Base-by-base conservation (phyloP, 108 stramenopile species). In the Parietichytrium sp. region DNA sequence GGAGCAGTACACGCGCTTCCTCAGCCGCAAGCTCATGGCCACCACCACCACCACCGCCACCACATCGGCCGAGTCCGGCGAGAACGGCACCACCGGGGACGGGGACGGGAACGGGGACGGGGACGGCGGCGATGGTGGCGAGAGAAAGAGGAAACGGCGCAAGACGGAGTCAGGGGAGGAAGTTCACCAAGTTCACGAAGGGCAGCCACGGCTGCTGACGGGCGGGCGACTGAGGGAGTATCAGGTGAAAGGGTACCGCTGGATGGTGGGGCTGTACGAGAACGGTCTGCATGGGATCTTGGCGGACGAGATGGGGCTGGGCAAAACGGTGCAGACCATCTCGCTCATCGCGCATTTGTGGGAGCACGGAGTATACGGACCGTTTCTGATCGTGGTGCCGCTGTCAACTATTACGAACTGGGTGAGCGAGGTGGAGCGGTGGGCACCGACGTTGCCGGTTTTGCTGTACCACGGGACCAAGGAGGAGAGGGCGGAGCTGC, bases 341-440 rank as follows among this genome's bases (percentile, higher is more conserved):
- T 90, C 94, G 4, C 82, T 97, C 52, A 88, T 99, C 48, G 97
- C 95, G 7, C 94, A 96, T 83, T 90, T 99, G 30, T 89, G 92
- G 4, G 93, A 92, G 49, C 20, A 48, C 26, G 78, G 78, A 15
- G 78, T 27, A 13, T 47, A 50, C 42, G 97, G 97, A 15, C 97
- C 97, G 8, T 96, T 93, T 83, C 86, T 98, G 23, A 89, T 99
- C 38, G 94, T 95, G 0, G 97, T 96, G 4, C 98, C 98, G 7
- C 93, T 98, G 1, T 97, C 98, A 6, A 98, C 98, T 3, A 88
- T 99, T n/a, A 95, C 95, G 49, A 98, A 99, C 81, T 99, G 98
- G 98, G 61, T 89, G 27, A 79, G 52, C 47, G 98, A 99, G 89
- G 91, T 99, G 82, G 78, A 93, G 84, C 95, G 95, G 85, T 99